These are phyloP conservation scores for Cercospora sp. DNA, from an alignment of 2,329 filamentous ascomycete genomes.

Conservation along the genomic window DNA sequence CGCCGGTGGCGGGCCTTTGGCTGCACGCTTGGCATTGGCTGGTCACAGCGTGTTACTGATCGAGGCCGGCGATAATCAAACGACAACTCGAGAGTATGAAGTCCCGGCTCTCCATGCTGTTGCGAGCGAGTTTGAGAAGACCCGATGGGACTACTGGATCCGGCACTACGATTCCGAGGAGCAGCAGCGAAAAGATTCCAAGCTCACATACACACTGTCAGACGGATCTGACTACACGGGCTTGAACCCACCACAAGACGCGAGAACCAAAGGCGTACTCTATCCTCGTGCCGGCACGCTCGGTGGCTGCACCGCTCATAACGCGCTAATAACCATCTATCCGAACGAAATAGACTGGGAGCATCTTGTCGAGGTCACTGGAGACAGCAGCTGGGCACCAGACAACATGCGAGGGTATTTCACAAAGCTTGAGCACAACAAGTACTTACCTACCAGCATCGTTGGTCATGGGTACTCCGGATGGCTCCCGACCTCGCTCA, in stretches of 20 bases:
- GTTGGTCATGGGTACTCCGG: slow-evolving; percentile 58
- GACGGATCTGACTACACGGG: slow-evolving; percentile 56
- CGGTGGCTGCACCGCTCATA: slow-evolving; percentile 62
- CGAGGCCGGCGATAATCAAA: slow-evolving; percentile 61
- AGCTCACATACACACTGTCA: slow-evolving; percentile 57
- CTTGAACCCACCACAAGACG: slow-evolving; percentile 54
- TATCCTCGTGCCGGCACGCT: slow-evolving; percentile 60
- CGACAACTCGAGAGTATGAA: slow-evolving; percentile 51
- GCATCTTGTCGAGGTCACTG: slow-evolving; percentile 58
- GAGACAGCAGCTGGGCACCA: slow-evolving; percentile 60
- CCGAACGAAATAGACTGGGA: slow-evolving; percentile 62
- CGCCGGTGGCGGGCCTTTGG: slow-evolving; percentile 59
- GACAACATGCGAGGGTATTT: slow-evolving; percentile 61
- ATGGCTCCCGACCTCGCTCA: slow-evolving; percentile 55
- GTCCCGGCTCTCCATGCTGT: slow-evolving; percentile 57
- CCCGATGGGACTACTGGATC: slow-evolving; percentile 65
- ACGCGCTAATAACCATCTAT: slow-evolving; percentile 60
- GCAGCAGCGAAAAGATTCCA: slow-evolving; percentile 57
- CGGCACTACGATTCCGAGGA: slow-evolving; percentile 58
- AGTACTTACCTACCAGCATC: slow-evolving; percentile 42
- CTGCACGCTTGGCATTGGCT: slow-evolving; percentile 59
- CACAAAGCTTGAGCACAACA: slow-evolving; percentile 52
- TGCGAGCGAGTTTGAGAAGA: slow-evolving; percentile 52
- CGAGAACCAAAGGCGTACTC: slow-evolving; percentile 54
- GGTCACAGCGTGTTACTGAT: slow-evolving; percentile 62